Evolutionary conservation across 2,329 filamentous ascomycete genomes (phyloP).

Genomic region (Ophiocordyceps camponoti-saundersi): DNA sequence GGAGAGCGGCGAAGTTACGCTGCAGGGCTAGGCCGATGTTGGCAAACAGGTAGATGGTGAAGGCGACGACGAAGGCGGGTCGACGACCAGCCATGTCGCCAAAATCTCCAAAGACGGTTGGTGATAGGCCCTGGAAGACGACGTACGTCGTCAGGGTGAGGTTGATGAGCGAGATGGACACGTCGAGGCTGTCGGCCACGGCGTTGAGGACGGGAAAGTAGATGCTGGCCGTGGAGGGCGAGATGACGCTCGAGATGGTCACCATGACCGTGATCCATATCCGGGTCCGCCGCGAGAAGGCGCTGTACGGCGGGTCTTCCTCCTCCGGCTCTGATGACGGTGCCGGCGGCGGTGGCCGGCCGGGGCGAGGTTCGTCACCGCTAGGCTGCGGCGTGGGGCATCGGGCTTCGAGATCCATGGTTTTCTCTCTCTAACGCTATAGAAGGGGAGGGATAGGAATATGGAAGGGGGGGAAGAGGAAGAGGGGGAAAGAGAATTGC

Average conservation of each 20-base stretch:
- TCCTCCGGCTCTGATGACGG: not conserved
- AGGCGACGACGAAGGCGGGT: slow-evolving; percentile 42
- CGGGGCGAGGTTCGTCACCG: too few species aligned
- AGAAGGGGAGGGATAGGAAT: too few species aligned
- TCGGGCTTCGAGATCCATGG: not conserved
- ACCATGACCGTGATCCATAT: slow-evolving; percentile 36
- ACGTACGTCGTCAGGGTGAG: slow-evolving; percentile 41
- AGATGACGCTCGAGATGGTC: slow-evolving; percentile 33
- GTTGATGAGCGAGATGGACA: slow-evolving; percentile 24
- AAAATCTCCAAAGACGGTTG: slow-evolving; percentile 43
- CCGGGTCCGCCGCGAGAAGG: slow-evolving; percentile 20
- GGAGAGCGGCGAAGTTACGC: slow-evolving; percentile 35
- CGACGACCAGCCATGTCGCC: slow-evolving; percentile 42
- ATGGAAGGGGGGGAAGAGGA: too few species aligned
- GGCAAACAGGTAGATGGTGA: slow-evolving; percentile 38
- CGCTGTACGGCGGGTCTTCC: slow-evolving; percentile 10
- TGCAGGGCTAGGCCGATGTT: slow-evolving; percentile 44
- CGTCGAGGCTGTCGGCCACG: slow-evolving; percentile 20
- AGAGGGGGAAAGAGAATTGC: too few species aligned
- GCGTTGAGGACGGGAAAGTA: slow-evolving; percentile 27
- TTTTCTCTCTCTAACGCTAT: not conserved
- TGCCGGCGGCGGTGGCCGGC: too few species aligned
- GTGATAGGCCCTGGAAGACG: slow-evolving; percentile 46
- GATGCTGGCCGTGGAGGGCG: slow-evolving; percentile 42
- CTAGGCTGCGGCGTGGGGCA: too few species aligned